phyloP scores from a whole-genome alignment of 2,329 filamentous ascomycete genomes.

The Fusarium virguliforme region DNA sequence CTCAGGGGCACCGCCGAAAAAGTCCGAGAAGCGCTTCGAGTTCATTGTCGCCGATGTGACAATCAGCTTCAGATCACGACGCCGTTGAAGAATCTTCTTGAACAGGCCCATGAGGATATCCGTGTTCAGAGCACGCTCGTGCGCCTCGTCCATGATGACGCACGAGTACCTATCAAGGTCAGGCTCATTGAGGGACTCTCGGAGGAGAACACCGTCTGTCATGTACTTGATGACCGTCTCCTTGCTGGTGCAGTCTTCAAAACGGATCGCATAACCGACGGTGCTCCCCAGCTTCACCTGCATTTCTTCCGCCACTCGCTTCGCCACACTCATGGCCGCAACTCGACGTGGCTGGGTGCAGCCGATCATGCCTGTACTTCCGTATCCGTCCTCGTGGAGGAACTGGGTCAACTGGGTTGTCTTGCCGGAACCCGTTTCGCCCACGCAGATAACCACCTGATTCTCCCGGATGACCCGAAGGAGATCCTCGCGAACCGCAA shows the following conservation, averaged over 20 bases:
- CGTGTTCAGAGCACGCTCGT: constrained; percentile 96
- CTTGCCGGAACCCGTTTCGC: constrained; percentile 97
- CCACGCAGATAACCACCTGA: constrained; percentile 96
- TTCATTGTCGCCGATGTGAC: constrained; percentile 99
- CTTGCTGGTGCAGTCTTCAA: constrained; percentile 97
- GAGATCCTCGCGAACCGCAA: constrained; percentile 94
- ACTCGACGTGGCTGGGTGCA: constrained; percentile 97
- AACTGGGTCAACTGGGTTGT: constrained; percentile 98
- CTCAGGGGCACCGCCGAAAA: constrained; percentile 95
- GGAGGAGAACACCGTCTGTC: constrained; percentile 95
- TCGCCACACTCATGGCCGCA: constrained; percentile 98
- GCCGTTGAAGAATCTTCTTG: constrained; percentile 93
- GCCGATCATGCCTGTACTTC: constrained; percentile 88
- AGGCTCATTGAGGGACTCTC: constrained; percentile 92
- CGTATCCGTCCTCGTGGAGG: constrained; percentile 94
- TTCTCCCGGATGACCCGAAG: constrained; percentile 95
- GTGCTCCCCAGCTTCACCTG: constrained; percentile 88
- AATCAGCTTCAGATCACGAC: constrained; percentile 94
- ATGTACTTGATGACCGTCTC: constrained; percentile 99
- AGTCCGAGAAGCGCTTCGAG: constrained; percentile 93
- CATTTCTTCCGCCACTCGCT: constrained; percentile 99
- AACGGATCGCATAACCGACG: constrained; percentile 97
- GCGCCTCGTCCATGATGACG: constrained; percentile 99
- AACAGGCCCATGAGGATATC: constrained; percentile 98
- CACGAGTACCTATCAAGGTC: constrained; percentile 97